Evolutionary conservation across 768 basidiomycete genomes (phyloP).

Genomic region (Amanita jacksonii): DNA sequence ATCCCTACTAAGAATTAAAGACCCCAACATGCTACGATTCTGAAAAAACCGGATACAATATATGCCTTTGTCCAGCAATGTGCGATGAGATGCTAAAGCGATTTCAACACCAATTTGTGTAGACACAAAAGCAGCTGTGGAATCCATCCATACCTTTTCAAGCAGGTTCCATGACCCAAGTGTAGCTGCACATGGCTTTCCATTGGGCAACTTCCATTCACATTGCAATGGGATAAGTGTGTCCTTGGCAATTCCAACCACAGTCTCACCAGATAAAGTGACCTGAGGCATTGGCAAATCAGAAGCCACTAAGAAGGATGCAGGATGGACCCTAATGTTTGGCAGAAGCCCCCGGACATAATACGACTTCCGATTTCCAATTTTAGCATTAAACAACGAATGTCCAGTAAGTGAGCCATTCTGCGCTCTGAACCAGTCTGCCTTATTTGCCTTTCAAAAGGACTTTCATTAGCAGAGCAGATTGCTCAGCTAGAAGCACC

Average conservation of each 20-base stretch:
- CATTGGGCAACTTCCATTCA: constrained; percentile 4
- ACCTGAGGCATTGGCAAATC: background rate
- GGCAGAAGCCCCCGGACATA: too few relatives aligned
- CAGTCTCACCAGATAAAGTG: background rate
- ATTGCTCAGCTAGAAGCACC: constrained; percentile 71
- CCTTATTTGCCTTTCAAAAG: too few relatives aligned
- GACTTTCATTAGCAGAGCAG: constrained; percentile 66
- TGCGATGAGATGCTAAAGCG: constrained; percentile 1
- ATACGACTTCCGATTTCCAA: too few relatives aligned
- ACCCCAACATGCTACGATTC: too few relatives aligned
- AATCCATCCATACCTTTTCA: background rate
- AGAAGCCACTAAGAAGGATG: constrained; percentile 4
- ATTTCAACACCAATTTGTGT: too few relatives aligned
- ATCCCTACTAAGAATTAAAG: background rate
- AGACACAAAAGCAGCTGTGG: background rate
- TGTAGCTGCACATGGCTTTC: background rate
- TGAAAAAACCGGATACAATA: background rate
- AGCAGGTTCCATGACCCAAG: constrained; percentile 6
- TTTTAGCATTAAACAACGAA: too few relatives aligned
- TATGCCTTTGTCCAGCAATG: background rate
- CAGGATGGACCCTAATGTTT: too few relatives aligned
- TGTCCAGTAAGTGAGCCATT: too few relatives aligned
- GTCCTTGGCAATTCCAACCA: constrained; percentile 1
- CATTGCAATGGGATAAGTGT: constrained; percentile 2
- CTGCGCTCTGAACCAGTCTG: too few relatives aligned